These are phyloP conservation scores for Coemansia sp. DNA, from an alignment of 192 early-diverging fungal species.

Conservation along the genomic window DNA sequence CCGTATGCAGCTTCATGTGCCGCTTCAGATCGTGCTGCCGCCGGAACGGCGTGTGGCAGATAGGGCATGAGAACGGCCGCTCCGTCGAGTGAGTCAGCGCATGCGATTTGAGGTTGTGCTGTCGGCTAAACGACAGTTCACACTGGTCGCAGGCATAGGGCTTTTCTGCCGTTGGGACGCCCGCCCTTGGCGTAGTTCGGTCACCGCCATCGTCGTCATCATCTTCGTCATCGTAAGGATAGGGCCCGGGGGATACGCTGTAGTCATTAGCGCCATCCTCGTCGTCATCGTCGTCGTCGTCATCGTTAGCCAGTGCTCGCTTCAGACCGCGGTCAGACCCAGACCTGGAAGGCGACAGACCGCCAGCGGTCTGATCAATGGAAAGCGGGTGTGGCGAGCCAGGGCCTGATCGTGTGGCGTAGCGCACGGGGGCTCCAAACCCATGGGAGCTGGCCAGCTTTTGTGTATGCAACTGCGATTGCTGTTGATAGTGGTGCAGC, in stretches of 20 bases:
- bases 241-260: background rate
- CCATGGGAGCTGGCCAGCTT: background rate
- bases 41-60: constrained; percentile 79
- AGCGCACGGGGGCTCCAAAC: constrained; percentile 10
- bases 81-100: constrained; percentile 74
- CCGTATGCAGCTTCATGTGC: constrained; percentile 78
- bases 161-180: constrained; percentile 50
- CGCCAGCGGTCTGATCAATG: constrained; percentile 28
- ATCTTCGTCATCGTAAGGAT: constrained; percentile 4
- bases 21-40: constrained; percentile 92
- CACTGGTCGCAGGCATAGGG: constrained; percentile 62
- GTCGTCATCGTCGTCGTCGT: constrained; percentile 6
- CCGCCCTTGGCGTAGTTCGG: constrained; percentile 10
- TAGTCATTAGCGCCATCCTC: constrained; percentile 29
- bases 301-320: constrained; percentile 16
- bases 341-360: constrained; percentile 24
- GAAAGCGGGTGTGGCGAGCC: constrained; percentile 40
- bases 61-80: constrained; percentile 67
- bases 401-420: constrained; percentile 21
- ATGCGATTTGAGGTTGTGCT: constrained; percentile 79
- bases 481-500: background rate
- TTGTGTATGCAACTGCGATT: background rate
- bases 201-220: background rate
- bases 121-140: constrained; percentile 70
- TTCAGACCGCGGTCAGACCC: constrained; percentile 24